phyloP scores from a whole-genome alignment of 2,329 filamentous ascomycete species.

The Phyllosticta ampelicida region DNA sequence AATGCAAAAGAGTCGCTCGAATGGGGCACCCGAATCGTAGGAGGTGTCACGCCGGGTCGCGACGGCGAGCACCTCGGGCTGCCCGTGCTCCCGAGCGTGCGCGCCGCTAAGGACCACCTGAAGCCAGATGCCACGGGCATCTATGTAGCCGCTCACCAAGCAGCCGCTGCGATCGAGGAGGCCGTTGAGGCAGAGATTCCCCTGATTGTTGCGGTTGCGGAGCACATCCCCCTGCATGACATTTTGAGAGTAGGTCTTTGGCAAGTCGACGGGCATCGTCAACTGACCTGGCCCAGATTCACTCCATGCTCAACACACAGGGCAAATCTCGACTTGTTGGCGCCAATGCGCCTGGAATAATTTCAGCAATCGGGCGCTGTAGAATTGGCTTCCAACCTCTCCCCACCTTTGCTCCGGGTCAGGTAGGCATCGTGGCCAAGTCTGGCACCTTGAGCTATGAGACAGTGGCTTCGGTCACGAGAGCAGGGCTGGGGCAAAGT shows the following conservation, averaged over 20 bases:
- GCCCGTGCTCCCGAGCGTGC: conserved; percentile 59
- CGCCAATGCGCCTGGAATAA: conserved; percentile 73
- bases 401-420: conserved; percentile 57
- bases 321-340: conserved; percentile 63
- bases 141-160: conserved; percentile 67
- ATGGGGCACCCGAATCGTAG: conserved; percentile 73
- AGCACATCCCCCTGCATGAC: conserved; percentile 70
- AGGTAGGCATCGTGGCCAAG: conserved; percentile 67
- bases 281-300: conserved; percentile 37
- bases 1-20: conserved; percentile 66
- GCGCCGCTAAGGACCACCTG: conserved; percentile 55
- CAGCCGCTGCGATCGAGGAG: conserved; percentile 63
- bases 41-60: conserved; percentile 58
- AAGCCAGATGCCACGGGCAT: conserved; percentile 71
- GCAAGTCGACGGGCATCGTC: background rate
- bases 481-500: conserved; percentile 66
- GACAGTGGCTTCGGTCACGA: conserved; percentile 61
- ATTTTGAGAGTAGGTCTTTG: conserved; percentile 51
- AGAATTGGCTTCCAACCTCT: conserved; percentile 68
- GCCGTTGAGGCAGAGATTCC: conserved; percentile 71
- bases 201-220: conserved; percentile 66
- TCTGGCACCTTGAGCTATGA: conserved; percentile 74
- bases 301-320: conserved; percentile 61
- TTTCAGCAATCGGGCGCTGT: conserved; percentile 60
- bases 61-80: conserved; percentile 62